Base-by-base conservation (phyloP, 768 basidiomycete genomes). In the Amanita phalloides region DNA sequence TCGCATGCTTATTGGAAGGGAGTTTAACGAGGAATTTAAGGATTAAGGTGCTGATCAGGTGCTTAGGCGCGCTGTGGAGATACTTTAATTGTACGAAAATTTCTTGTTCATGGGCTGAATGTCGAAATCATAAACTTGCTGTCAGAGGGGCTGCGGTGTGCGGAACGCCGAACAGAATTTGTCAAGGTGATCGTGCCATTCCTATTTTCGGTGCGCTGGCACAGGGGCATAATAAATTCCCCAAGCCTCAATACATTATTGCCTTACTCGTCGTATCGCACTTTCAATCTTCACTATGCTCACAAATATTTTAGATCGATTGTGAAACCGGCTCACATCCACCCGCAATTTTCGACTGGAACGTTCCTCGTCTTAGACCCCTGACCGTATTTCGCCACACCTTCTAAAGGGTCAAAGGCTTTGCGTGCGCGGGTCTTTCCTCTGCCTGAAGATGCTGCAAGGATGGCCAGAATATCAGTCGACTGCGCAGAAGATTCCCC, bases 1-100 rank as follows among this genome's bases (percentile, higher is more conserved):
- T 57, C 76, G 93, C 53, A 94, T 94, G 91, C 68, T 95, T 53
- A 95, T 96, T 53, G 93, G 93, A 30, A 74, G 93, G 55, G 93
- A 91, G 62, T 93, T 96, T 68, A 96, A 94, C 62, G 73, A 84
- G 55, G 75, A 88, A 61, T 68, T 73, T 51, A 67, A 67, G 54
- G 47, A 56, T 52, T 68, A 54, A 55, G 36, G 41, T 26, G 11
- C 6, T 25, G 25, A 4, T 38, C 37, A n/a, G 37, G 37, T 14
- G 6, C 37, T n/a, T 14, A 4, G 37, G 37, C 6, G 3, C 11
- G 11, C 37, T 21, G 41, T 4, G 41, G 41, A 21, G 4, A 17
- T 38, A 41, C 33, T 13, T 33, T 33, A 33, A 33, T 11, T 20
- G 41, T 20, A 20, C 39, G 17, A 41, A 41, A 41, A 23, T 17